Conservation (phyloP, 129 eudicot genomes). For the Gnaphalium uliginosum region DNA sequence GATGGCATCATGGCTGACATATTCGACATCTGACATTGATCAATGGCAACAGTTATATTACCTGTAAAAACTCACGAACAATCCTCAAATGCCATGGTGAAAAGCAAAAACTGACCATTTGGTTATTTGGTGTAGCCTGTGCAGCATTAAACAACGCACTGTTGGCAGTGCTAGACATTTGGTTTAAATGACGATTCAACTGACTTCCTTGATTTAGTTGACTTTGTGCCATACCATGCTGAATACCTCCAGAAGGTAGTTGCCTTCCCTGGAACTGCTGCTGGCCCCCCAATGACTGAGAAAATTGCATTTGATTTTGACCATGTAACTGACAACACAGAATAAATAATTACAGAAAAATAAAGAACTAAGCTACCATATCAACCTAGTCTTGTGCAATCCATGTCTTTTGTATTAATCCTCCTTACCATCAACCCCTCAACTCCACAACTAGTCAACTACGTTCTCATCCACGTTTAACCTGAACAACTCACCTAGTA, state of each 20-base stretch:
- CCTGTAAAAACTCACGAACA: constrained; percentile 8
- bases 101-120: constrained; percentile 61
- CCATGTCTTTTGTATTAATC: background rate
- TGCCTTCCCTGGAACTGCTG: constrained; percentile 91
- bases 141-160: constrained; percentile 91
- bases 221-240: constrained; percentile 73
- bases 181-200: constrained; percentile 86
- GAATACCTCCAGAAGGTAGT: constrained; percentile 72
- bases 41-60: constrained; percentile 21
- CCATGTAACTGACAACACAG: constrained; percentile 61
- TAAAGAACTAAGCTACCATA: constrained; percentile 4
- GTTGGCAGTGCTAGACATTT: constrained; percentile 81
- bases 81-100: constrained; percentile 17
- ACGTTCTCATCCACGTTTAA: background rate
- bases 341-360: constrained; percentile 11
- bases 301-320: constrained; percentile 84
- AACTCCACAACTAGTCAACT: background rate
- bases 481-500: background rate
- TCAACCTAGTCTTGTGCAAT: background rate
- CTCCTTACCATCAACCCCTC: background rate
- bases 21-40: constrained; percentile 65
- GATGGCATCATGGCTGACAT: constrained; percentile 95
- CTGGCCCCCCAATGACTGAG: constrained; percentile 81
- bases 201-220: constrained; percentile 90
- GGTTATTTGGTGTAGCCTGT: constrained; percentile 77